Percentiles rank a stretch among this genome's conserved stretches.
These are phyloP conservation scores for Begonia masoniana DNA, from an alignment of 306 rosid species.

Conservation along the genomic window DNA sequence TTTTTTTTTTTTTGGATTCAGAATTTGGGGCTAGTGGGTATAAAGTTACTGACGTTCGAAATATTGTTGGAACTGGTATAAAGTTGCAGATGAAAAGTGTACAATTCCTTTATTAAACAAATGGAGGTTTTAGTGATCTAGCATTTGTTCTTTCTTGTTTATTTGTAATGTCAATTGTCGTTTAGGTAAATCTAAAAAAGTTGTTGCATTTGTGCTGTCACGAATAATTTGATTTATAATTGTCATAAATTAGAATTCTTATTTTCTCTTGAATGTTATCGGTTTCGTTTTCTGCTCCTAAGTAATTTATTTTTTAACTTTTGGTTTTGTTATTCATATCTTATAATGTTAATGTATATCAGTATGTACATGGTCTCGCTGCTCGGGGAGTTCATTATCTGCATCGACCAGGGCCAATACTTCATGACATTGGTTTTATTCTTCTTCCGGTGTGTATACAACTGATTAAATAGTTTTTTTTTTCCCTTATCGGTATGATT, in stretches of 20 bases:
- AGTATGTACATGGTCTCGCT: conserved; percentile 83
- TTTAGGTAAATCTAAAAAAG: too few relatives aligned
- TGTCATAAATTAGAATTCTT: background rate
- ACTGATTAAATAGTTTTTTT: conserved; percentile 7
- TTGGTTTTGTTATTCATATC: background rate
- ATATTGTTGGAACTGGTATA: too few relatives aligned
- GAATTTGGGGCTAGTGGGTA: too few relatives aligned
- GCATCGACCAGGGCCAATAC: conserved; percentile 72
- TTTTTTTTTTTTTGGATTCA: too few relatives aligned
- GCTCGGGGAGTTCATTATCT: conserved; percentile 87
- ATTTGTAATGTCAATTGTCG: too few relatives aligned
- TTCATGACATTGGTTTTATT: conserved; percentile 74
- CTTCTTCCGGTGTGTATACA: conserved; percentile 52
- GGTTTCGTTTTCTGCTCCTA: background rate
- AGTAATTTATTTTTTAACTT: background rate
- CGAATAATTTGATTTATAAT: background rate
- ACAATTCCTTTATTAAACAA: too few relatives aligned
- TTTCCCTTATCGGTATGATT: conserved; percentile 4
- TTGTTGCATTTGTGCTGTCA: too few relatives aligned
- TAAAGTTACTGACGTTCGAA: too few relatives aligned
- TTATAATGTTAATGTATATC: conserved; percentile 8
- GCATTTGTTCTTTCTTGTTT: too few relatives aligned
- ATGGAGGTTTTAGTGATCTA: too few relatives aligned
- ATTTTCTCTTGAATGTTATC: background rate
- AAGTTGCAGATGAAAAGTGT: too few relatives aligned